These are phyloP conservation scores for Hymenoscyphus fructigenus DNA, from an alignment of 2,329 filamentous ascomycete genomes.

Conservation along the genomic window DNA sequence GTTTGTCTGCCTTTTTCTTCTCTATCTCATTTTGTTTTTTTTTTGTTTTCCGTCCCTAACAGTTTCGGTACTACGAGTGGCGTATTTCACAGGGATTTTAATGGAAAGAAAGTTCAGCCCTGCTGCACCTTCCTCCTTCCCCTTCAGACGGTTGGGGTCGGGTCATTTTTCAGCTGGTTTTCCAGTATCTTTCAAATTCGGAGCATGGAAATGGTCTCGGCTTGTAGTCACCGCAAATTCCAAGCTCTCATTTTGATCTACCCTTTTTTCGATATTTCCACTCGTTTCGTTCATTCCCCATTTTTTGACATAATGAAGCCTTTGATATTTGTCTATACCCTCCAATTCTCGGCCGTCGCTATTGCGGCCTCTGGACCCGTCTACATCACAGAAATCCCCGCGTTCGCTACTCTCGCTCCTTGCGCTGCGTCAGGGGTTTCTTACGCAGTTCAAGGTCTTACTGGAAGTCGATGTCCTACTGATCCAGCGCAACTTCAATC, in stretches of 20 bases:
- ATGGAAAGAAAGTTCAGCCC: not conserved
- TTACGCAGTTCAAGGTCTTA: conserved; percentile 45
- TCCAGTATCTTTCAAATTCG: not conserved
- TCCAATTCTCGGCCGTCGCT: conserved; percentile 5
- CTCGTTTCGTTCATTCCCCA: not conserved
- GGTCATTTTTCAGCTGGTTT: not conserved
- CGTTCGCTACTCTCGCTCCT: conserved; percentile 43
- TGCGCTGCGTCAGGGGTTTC: conserved; percentile 49
- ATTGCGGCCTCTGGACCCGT: conserved; percentile 9
- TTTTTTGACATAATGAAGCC: conserved; percentile 10
- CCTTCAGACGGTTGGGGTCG: not conserved
- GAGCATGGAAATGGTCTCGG: not conserved
- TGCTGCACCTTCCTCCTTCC: not conserved
- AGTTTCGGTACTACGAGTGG: not conserved
- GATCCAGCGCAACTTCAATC: conserved; percentile 47
- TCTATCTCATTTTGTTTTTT: not conserved
- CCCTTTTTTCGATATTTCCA: not conserved
- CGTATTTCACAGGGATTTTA: not conserved
- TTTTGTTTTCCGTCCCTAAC: not conserved
- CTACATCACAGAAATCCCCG: conserved; percentile 22
- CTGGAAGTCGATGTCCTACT: conserved; percentile 44
- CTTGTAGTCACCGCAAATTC: not conserved
- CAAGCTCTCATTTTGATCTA: not conserved
- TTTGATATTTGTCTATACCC: conserved; percentile 5
- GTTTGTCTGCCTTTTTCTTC: too few relatives aligned